Base-by-base conservation (phyloP, 2,329 filamentous ascomycete species). In the Fusarium sp. region DNA sequence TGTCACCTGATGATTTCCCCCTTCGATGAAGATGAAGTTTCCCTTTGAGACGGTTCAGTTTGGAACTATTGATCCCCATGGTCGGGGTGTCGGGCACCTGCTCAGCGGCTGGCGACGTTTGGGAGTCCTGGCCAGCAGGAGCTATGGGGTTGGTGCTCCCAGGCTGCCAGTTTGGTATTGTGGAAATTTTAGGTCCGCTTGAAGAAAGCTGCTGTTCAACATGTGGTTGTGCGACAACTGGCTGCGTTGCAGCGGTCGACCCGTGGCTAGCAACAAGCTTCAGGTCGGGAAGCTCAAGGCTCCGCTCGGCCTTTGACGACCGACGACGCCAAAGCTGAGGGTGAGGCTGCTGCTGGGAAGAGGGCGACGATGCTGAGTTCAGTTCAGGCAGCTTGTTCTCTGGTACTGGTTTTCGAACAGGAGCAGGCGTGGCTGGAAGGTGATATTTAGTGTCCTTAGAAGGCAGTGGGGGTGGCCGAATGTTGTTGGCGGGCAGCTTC, bases 201-300 rank as follows among this genome's bases (percentile, higher is more conserved):
- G 59, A 59, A 30, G 69, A 68, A 62, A 50, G 68, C 60, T 73
- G 75, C 56, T 68, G 70, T 52, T 70, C 74, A 26, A 54, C 61
- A 60, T 72, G 72, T 47, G 70, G 54, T 60, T 62, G 59, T 60
- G 61, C 56, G 44, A 62, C 56, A 30, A 32, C 42, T 45, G 73
- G 51, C 45, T 77, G 75, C 28, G 76, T 75, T 42, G 82, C 81
- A 24, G 84, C 84, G 9, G 87, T 88, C 26, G 87, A 89, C 42
- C 87, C 87, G 79, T 88, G 83, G 63, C 85, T 88, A 45, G 80
- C 76, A 55, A 84, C 77, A 61, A 89, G 81, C 67, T 86, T 86
- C 57, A 89, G 83, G 64, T 85, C 84, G 14, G 86, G 79, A 9
- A 89, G 82, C 52, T 85, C 83, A 39, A 86, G 78, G 68, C 80